Evolutionary conservation across 441 rosid genomes (phyloP), one percentile per base, ranked within the genome.

Genomic region (Arabidopsis hybrid): DNA sequence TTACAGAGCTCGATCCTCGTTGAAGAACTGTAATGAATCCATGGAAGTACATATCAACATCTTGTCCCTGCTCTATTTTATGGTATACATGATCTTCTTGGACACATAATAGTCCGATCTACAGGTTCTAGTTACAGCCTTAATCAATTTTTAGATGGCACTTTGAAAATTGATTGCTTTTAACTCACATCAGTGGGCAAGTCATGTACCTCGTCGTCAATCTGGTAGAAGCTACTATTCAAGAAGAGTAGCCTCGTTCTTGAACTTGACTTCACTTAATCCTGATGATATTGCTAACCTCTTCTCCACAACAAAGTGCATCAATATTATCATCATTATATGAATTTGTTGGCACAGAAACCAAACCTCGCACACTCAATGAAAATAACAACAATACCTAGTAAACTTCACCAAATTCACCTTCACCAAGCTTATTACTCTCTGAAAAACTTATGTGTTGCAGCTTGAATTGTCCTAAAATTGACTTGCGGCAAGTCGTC

Each of bases 341-440:
- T 11, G 45, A 50, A 51, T 31, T n/a, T 29, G 47, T 14, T 58
- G 11, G 14, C 72, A 58, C 26, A 36, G 21, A 59, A 38, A 14
- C 65, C 13, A 18, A 60, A 39, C 34, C 45, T 12, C n/a, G 12
- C 9, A 0, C 9, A 8, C 6, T 42, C 34, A 61, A 8, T 16
- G 2, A 13, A 43, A 5, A 4, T 11, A 29, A 5, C 7, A 32
- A 10, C 26, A 21, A 46, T 72, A 85, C 87, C 86, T 81, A 81
- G 79, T 78, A 88, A 62, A 88, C 92, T 71, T 21, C 78, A 21
- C 89, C 88, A 73, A 88, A 89, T 61, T 89, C 91, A 6, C 94
- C 91, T 45, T 16, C 58, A 26, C 91, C 94, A 40, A 89, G 74
- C 81, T 79, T 82, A 67, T 86, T 85, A 35, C 18, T 8, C 11